phyloP scores from a whole-genome alignment of 2,329 filamentous ascomycete species.

The Apiospora arundinis region DNA sequence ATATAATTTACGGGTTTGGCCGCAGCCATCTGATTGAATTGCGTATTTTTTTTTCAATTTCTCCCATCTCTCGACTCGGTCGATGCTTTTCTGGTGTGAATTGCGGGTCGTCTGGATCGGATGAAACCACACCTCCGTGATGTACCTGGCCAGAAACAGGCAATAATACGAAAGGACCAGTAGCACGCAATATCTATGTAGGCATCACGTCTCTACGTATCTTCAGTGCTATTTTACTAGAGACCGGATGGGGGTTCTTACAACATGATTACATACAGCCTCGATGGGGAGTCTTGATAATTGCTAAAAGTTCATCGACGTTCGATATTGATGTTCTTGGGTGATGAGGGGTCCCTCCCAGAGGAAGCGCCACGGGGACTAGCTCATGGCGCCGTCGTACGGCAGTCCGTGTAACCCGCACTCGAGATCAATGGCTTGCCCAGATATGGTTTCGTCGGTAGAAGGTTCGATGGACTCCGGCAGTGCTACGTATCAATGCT shows the following conservation, averaged over 20 bases:
- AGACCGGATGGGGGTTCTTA: not conserved
- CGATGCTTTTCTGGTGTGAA: not conserved
- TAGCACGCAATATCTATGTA: not conserved
- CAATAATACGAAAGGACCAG: not conserved
- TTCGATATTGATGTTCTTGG: not conserved
- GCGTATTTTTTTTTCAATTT: not conserved
- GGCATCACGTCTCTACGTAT: not conserved
- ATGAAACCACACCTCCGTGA: not conserved
- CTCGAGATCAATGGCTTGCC: not conserved
- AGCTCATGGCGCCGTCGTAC: not conserved
- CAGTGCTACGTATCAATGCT: not conserved
- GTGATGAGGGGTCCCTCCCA: not conserved
- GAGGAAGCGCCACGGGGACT: not conserved
- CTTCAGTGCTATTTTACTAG: not conserved
- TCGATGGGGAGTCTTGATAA: not conserved
- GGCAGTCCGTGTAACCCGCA: conserved; percentile 6
- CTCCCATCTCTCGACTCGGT: not conserved
- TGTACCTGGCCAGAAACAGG: not conserved
- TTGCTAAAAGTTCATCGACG: not conserved
- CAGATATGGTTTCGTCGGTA: not conserved
- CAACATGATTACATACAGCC: too few species aligned
- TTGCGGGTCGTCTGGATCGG: not conserved
- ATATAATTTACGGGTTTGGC: not conserved
- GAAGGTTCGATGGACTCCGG: not conserved
- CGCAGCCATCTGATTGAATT: not conserved